phyloP scores from a whole-genome alignment of 352 stramenopile species.

The Pythium volutum region DNA sequence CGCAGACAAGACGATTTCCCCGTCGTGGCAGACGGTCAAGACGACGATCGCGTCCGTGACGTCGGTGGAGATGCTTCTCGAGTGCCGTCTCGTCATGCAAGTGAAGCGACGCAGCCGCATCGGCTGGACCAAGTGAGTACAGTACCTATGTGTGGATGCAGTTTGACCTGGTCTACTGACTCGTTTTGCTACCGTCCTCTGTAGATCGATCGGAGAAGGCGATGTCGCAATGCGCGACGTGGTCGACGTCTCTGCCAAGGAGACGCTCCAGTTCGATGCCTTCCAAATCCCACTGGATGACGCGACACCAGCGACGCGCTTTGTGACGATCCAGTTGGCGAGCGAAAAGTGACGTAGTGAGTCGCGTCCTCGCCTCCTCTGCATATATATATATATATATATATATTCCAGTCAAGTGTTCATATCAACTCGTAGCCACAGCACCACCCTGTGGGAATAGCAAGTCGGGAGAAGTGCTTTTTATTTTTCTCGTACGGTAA shows the following conservation, averaged over 20 bases:
- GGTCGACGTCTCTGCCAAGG: background rate
- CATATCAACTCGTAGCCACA: too few species aligned
- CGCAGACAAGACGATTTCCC: background rate
- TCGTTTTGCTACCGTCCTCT: too few species aligned
- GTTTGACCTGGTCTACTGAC: too few species aligned
- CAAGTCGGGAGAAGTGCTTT: too few species aligned
- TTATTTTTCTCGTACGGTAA: too few species aligned
- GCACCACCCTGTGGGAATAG: too few species aligned
- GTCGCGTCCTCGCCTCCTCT: too few species aligned
- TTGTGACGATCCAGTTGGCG: background rate
- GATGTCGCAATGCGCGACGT: background rate
- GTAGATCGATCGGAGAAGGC: background rate
- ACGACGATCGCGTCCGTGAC: background rate
- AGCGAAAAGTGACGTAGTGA: background rate
- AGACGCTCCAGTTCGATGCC: background rate
- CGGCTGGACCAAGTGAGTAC: slow-evolving; percentile 15
- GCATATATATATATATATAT: too few species aligned
- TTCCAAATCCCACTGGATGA: background rate
- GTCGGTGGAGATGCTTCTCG: slow-evolving; percentile 12
- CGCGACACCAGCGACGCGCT: background rate
- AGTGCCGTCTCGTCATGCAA: slow-evolving; percentile 2
- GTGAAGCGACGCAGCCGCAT: slow-evolving; percentile 13
- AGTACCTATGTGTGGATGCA: too few species aligned
- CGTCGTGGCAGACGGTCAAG: slow-evolving; percentile 7
- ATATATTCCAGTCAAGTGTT: too few species aligned